Percentiles rank a stretch among this genome's conserved stretches.
These are phyloP conservation scores for Triglochin maritima DNA, from an alignment of 106 monocot species.

Conservation along the genomic window DNA sequence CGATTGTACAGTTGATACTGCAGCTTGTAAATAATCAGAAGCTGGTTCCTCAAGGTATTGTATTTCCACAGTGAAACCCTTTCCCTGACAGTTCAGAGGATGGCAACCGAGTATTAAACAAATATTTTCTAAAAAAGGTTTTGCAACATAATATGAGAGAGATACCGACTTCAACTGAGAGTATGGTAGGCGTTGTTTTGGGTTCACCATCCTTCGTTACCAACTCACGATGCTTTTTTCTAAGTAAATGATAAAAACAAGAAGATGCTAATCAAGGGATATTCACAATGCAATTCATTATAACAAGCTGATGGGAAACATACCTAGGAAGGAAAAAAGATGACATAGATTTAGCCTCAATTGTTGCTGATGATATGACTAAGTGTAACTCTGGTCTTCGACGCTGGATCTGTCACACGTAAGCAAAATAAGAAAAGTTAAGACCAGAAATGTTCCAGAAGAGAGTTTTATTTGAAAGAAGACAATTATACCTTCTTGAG, in stretches of 20 bases:
- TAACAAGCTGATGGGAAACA: not conserved
- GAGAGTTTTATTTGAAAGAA: not conserved
- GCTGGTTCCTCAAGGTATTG: slow-evolving; percentile 75
- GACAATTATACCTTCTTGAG: slow-evolving; percentile 61
- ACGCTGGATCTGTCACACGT: slow-evolving; percentile 60
- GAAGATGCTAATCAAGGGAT: not conserved
- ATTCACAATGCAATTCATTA: not conserved
- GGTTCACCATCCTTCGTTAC: slow-evolving; percentile 26
- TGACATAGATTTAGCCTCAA: slow-evolving; percentile 94
- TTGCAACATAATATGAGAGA: too few relatives aligned
- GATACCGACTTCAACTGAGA: slow-evolving; percentile 86
- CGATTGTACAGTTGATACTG: slow-evolving; percentile 64
- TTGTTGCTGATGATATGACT: slow-evolving; percentile 97
- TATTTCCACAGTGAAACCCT: slow-evolving; percentile 83
- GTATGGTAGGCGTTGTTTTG: slow-evolving; percentile 49
- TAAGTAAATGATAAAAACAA: slow-evolving; percentile 12
- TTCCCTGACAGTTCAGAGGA: slow-evolving; percentile 46
- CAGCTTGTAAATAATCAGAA: slow-evolving; percentile 78
- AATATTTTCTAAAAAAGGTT: too few relatives aligned
- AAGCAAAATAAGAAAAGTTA: slow-evolving; percentile 1
- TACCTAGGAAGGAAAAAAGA: slow-evolving; percentile 70
- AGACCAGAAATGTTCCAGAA: not conserved
- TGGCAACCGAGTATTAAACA: too few relatives aligned
- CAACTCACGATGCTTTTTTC: slow-evolving; percentile 42
- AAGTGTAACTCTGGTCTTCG: slow-evolving; percentile 85